Percentiles rank a stretch among this genome's conserved stretches.
phyloP scores from a whole-genome alignment of 2,329 filamentous ascomycete genomes.

The Rhynchosporium agropyri region DNA sequence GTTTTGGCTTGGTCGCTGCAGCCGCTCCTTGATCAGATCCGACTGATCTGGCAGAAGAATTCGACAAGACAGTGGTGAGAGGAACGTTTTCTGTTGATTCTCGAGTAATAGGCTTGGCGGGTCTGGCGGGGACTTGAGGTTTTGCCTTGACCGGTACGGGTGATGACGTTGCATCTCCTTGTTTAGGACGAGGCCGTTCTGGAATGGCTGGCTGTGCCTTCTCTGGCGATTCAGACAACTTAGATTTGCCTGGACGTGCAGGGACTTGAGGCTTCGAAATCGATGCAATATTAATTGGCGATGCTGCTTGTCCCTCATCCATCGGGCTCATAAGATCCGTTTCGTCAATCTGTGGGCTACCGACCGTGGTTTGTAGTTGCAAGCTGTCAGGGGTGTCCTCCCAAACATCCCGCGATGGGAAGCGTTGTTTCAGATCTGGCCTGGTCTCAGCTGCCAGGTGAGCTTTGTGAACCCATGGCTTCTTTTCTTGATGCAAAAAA shows the following conservation, averaged over 20 bases:
- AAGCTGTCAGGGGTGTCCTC: constrained; percentile 89
- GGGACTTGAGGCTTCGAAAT: constrained; percentile 63
- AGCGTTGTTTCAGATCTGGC: constrained; percentile 66
- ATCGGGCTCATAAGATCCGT: constrained; percentile 45
- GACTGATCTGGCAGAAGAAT: constrained; percentile 42
- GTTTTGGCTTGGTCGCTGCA: constrained; percentile 70
- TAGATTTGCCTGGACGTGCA: constrained; percentile 50
- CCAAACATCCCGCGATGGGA: constrained; percentile 93
- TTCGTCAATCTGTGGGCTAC: constrained; percentile 54
- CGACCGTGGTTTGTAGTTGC: constrained; percentile 75
- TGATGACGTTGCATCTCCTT: constrained; percentile 28
- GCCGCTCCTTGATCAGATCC: constrained; percentile 48
- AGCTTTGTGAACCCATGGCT: constrained; percentile 52
- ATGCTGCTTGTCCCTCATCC: constrained; percentile 44
- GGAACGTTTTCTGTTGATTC: constrained; percentile 42
- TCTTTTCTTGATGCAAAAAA: constrained; percentile 56
- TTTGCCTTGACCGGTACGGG: constrained; percentile 58
- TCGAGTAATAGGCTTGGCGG: constrained; percentile 57
- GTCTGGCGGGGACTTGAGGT: constrained; percentile 63
- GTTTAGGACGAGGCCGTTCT: constrained; percentile 33
- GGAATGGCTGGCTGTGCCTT: constrained; percentile 39
- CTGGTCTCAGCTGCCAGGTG: constrained; percentile 57
- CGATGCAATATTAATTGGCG: constrained; percentile 46
- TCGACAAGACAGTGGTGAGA: constrained; percentile 34
- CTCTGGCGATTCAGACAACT: constrained; percentile 37